A percentile compares a stretch with the other conserved stretches of the same genome.
These are phyloP conservation scores for Plenodomus lindquistii DNA, from an alignment of 2,329 filamentous ascomycete genomes.

Conservation along the genomic window DNA sequence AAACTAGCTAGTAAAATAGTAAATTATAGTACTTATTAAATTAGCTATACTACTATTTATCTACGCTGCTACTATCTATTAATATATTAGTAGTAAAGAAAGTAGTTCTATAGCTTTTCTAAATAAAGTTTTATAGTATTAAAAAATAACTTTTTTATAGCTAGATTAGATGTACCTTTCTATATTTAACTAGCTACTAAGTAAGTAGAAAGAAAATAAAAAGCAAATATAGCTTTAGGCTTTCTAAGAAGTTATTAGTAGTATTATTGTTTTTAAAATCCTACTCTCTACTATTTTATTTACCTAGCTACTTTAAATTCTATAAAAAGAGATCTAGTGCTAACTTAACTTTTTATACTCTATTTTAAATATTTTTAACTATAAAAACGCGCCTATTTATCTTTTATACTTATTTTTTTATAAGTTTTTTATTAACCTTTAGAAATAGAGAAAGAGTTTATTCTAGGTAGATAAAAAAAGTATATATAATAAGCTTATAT, in stretches of 20 bases:
- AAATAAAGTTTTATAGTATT: constrained; percentile 17
- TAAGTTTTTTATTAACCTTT: constrained; percentile 28
- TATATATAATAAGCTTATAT: constrained; percentile 37
- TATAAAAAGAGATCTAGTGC: constrained; percentile 19
- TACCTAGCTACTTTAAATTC: constrained; percentile 13
- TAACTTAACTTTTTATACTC: constrained; percentile 33
- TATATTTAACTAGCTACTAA: constrained; percentile 25
- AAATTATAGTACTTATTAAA: constrained; percentile 28
- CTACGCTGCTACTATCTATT: constrained; percentile 32
- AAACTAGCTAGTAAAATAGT: constrained; percentile 28
- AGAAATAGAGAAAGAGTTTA: constrained; percentile 21
- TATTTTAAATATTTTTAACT: constrained; percentile 27
- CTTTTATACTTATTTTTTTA: constrained; percentile 33
- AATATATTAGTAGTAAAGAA: constrained; percentile 21
- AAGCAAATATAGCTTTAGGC: constrained; percentile 12
- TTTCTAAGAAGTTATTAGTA: constrained; percentile 17
- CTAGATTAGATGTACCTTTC: constrained; percentile 22
- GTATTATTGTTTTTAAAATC: constrained; percentile 23
- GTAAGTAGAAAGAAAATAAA: constrained; percentile 34
- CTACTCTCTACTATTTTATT: constrained; percentile 17
- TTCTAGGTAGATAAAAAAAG: constrained; percentile 42
- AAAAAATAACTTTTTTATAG: constrained; percentile 18
- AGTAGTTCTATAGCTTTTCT: constrained; percentile 12
- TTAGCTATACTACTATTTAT: constrained; percentile 40
- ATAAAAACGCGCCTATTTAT: constrained; percentile 33